phyloP scores from a whole-genome alignment of 495 filamentous ascomycete species.

The Aspergillus conjunctus region DNA sequence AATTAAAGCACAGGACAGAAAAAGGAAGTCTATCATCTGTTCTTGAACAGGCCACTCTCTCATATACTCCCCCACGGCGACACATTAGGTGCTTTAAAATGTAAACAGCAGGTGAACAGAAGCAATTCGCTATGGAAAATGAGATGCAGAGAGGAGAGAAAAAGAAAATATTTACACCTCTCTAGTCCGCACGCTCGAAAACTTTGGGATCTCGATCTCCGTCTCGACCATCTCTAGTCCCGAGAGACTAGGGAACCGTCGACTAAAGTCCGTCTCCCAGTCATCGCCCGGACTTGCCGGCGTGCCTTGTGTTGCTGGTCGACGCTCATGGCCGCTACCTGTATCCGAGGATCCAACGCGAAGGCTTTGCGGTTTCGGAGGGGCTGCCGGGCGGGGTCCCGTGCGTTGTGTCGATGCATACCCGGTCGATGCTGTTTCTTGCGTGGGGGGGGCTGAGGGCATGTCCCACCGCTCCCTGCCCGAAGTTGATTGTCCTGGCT shows the following conservation, averaged over 20 bases:
- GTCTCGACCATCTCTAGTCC: slow-evolving; percentile 83
- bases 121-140: slow-evolving; percentile 3
- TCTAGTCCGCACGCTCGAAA: slow-evolving; percentile 42
- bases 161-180: slow-evolving; percentile 38
- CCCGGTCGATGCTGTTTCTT: slow-evolving; percentile 27
- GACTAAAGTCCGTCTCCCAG: slow-evolving; percentile 75
- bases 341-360: slow-evolving; percentile 38
- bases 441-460: slow-evolving; percentile 22
- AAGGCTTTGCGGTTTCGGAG: slow-evolving; percentile 64
- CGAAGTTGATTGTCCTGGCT: not conserved
- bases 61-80: not conserved
- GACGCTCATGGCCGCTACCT: slow-evolving; percentile 27
- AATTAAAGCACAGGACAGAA: not conserved
- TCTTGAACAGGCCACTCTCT: slow-evolving; percentile 1
- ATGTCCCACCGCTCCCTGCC: slow-evolving; percentile 23
- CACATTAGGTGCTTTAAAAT: not conserved
- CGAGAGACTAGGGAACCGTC: slow-evolving; percentile 77
- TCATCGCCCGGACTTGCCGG: slow-evolving; percentile 51
- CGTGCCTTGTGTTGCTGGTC: slow-evolving; percentile 26
- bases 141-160: slow-evolving; percentile 11
- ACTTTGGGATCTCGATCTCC: slow-evolving; percentile 56
- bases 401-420: slow-evolving; percentile 33
- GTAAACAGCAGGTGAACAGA: not conserved
- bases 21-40: slow-evolving; percentile 2
- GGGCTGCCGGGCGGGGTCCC: slow-evolving; percentile 48